A percentile compares a stretch with the other conserved stretches of the same genome.
phyloP scores from a whole-genome alignment of 441 rosid species.

The Metrosideros polymorpha region DNA sequence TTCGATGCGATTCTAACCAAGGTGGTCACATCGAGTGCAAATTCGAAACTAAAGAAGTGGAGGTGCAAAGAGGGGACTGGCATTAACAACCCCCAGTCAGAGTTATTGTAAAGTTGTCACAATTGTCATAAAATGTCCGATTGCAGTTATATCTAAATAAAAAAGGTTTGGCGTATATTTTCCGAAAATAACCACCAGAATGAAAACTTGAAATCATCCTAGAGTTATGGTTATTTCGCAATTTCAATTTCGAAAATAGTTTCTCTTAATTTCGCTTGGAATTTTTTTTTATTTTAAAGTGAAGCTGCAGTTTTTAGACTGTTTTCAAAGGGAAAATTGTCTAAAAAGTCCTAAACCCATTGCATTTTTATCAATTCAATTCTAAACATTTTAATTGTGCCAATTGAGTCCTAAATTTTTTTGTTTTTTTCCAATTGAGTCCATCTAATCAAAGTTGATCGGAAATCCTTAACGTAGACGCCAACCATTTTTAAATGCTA shows the following conservation, averaged over 20 bases:
- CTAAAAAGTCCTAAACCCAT: no score
- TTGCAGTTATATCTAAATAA: not conserved
- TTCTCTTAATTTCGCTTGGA: not conserved
- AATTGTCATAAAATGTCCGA: accelerated
- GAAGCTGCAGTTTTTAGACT: not conserved
- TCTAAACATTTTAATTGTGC: no score
- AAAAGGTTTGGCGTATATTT: accelerated
- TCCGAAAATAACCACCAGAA: accelerated
- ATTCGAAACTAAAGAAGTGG: not conserved
- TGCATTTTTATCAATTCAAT: no score
- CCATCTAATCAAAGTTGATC: no score
- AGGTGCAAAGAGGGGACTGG: accelerated
- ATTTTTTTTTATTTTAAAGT: no score
- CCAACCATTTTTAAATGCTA: no score
- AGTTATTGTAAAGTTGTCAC: not conserved
- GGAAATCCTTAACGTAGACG: no score
- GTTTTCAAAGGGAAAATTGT: no score
- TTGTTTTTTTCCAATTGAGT: no score
- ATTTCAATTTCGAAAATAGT: not conserved
- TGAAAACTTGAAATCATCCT: not conserved
- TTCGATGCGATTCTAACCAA: not conserved
- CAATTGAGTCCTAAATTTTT: no score
- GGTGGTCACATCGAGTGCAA: not conserved
- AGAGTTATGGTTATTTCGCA: not conserved
- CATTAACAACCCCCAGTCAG: not conserved